Conservation (phyloP, 768 basidiomycete genomes). For the Leccinum disarticulatum region DNA sequence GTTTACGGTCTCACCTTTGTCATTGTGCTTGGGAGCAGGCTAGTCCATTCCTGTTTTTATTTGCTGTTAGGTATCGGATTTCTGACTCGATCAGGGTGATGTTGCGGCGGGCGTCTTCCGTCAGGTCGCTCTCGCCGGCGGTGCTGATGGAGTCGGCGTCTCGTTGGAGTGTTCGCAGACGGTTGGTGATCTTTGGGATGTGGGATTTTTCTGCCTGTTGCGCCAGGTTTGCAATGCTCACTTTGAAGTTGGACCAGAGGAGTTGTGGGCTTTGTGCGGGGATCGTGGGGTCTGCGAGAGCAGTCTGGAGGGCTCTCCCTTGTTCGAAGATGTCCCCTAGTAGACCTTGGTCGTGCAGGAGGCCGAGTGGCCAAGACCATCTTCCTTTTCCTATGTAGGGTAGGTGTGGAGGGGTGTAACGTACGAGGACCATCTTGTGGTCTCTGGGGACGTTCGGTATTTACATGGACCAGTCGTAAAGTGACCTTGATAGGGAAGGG, state of each 20-base stretch:
- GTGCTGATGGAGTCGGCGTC: no score
- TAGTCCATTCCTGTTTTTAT: background rate
- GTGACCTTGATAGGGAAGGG: fast-evolving
- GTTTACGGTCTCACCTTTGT: conserved; percentile 2
- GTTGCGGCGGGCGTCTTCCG: background rate
- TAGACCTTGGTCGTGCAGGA: fast-evolving
- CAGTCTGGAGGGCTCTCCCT: background rate
- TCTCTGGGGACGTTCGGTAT: background rate
- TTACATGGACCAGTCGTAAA: background rate
- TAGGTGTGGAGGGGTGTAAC: background rate
- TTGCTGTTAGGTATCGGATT: background rate
- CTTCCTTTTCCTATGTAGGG: background rate
- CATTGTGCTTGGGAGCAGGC: background rate
- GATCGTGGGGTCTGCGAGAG: background rate
- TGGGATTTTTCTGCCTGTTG: fast-evolving
- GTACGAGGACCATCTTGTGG: conserved; percentile 7
- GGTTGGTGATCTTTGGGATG: background rate
- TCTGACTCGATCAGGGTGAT: background rate
- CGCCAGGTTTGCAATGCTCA: fast-evolving
- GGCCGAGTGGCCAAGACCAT: background rate
- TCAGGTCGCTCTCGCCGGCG: background rate
- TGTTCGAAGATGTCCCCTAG: fast-evolving
- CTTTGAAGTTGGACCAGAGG: background rate
- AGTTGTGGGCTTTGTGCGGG: background rate
- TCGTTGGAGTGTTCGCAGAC: no score